Evolutionary conservation across 192 early-diverging fungal species (phyloP).

Genomic region (Backusella luteola): DNA sequence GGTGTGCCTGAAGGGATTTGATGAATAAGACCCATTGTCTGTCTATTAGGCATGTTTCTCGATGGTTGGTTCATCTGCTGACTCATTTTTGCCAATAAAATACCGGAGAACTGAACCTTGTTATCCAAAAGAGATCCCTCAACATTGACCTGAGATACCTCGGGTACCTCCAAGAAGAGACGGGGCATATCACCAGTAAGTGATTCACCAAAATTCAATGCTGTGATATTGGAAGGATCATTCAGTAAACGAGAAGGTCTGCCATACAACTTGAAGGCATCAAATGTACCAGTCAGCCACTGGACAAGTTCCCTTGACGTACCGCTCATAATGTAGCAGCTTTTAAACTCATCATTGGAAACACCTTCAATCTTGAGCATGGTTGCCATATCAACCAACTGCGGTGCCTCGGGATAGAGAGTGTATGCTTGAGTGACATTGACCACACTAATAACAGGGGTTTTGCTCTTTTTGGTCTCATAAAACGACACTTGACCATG

Average conservation of each 20-base stretch:
- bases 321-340: constrained; percentile 27
- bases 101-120: constrained; percentile 1
- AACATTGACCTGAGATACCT: constrained; percentile 15
- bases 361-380: constrained; percentile 43
- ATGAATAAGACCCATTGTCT: constrained; percentile 9
- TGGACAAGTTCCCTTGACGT: constrained; percentile 37
- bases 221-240: constrained; percentile 21
- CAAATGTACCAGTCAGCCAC: constrained; percentile 42
- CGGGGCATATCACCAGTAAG: constrained; percentile 8
- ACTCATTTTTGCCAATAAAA: not conserved
- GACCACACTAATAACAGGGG: constrained; percentile 45
- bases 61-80: not conserved
- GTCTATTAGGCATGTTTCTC: not conserved
- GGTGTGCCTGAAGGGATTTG: constrained; percentile 1
- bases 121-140: not conserved
- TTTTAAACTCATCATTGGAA: not conserved
- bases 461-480: constrained; percentile 48
- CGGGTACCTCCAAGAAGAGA: constrained; percentile 30
- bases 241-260: constrained; percentile 35
- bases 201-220: constrained; percentile 32
- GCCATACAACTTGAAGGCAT: constrained; percentile 48
- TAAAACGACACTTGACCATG: constrained; percentile 54
- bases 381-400: constrained; percentile 37
- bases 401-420: constrained; percentile 48
- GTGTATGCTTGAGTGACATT: constrained; percentile 58